phyloP scores from a whole-genome alignment of 371 early-diverging fungal species.

The Smittium mucronatum region DNA sequence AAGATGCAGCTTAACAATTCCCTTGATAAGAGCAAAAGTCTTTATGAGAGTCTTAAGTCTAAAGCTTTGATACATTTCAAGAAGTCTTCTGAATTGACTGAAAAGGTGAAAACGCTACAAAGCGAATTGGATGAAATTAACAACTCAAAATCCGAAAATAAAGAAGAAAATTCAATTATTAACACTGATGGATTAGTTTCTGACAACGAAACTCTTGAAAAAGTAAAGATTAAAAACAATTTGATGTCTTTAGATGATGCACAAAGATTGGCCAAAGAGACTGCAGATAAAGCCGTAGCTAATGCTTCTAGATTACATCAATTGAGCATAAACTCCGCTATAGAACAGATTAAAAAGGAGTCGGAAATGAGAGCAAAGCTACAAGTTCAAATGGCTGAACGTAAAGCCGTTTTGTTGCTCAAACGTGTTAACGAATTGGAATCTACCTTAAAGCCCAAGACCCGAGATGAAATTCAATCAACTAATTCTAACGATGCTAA shows the following conservation, averaged over 20 bases:
- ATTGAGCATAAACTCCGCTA: too few species aligned
- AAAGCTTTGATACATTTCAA: not conserved
- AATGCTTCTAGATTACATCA: not conserved
- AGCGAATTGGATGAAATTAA: not conserved
- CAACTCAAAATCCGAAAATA: not conserved
- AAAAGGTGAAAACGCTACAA: not conserved
- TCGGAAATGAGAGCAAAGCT: conserved; percentile 9
- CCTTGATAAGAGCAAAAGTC: not conserved
- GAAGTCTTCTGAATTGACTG: not conserved
- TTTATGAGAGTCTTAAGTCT: conserved; percentile 11
- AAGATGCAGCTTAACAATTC: not conserved
- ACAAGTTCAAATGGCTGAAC: not conserved
- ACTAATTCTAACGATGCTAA: not conserved
- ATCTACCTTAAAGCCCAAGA: not conserved
- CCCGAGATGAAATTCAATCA: not conserved
- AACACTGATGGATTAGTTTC: not conserved
- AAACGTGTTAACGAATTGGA: not conserved
- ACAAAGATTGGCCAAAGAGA: not conserved
- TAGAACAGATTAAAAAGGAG: conserved; percentile 7
- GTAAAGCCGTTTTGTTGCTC: not conserved
- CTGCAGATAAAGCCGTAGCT: not conserved
- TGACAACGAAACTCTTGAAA: not conserved
- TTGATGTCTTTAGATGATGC: not conserved
- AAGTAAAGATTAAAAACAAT: not conserved
- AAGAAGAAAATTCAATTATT: not conserved